These are phyloP conservation scores for Talaromyces sp. DNA, from an alignment of 2,329 filamentous ascomycete species.

Conservation along the genomic window DNA sequence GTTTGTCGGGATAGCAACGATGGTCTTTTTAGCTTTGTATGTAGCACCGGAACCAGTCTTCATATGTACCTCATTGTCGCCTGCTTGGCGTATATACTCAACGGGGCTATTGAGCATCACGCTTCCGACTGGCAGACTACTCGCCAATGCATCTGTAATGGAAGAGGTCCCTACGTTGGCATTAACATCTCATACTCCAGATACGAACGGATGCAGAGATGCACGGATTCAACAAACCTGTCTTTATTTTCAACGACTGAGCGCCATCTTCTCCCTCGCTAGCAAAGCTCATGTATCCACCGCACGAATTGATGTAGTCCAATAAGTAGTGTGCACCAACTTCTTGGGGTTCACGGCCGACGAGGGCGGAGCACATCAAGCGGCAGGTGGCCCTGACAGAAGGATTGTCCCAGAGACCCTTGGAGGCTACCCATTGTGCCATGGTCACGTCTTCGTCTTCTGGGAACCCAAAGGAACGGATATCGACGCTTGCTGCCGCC, in stretches of 20 bases:
- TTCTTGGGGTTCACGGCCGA: not conserved
- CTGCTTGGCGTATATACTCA: not conserved
- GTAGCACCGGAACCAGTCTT: not conserved
- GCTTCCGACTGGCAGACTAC: not conserved
- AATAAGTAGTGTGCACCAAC: not conserved
- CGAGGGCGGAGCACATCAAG: not conserved
- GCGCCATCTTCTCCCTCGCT: not conserved
- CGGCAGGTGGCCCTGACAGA: no score
- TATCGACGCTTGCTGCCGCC: no score
- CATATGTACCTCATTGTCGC: not conserved
- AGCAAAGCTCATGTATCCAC: not conserved
- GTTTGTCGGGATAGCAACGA: not conserved
- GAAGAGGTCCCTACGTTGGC: not conserved
- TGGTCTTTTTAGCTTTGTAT: not conserved
- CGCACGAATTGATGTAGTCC: not conserved
- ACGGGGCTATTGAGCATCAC: not conserved
- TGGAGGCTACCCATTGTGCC: no score
- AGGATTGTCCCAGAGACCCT: no score
- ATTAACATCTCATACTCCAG: no score
- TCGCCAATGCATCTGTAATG: not conserved
- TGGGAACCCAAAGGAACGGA: no score
- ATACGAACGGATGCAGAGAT: no score
- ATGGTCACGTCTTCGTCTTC: no score
- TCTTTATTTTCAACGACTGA: not conserved
- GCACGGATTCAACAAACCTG: not conserved